These are phyloP conservation scores for Atkinsonella hypoxylon DNA, from an alignment of 2,329 filamentous ascomycete genomes.

Conservation along the genomic window DNA sequence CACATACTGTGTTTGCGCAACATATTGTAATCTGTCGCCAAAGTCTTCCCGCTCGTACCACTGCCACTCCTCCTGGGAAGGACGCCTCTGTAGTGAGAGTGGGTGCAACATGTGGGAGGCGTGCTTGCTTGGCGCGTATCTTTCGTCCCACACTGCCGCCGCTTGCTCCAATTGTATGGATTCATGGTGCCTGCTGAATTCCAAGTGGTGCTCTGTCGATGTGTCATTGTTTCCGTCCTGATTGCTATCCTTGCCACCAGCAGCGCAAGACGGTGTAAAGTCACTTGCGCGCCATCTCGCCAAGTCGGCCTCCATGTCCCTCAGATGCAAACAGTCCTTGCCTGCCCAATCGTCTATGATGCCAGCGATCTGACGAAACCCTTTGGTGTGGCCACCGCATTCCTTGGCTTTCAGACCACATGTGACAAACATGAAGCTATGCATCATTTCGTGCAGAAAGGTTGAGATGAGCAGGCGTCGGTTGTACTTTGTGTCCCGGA, in stretches of 20 bases:
- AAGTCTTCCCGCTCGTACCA: conserved; percentile 24
- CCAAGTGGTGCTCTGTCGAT: neutral
- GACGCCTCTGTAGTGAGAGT: conserved; percentile 1
- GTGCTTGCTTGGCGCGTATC: neutral
- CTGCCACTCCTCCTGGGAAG: conserved; percentile 19
- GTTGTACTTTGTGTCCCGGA: conserved; percentile 44
- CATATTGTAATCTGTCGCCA: conserved; percentile 13
- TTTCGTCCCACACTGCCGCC: neutral
- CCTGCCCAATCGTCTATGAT: conserved; percentile 53
- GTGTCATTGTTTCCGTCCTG: conserved; percentile 9
- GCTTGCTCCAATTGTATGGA: neutral
- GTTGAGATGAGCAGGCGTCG: conserved; percentile 50
- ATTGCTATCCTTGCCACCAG: neutral
- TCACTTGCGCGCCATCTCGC: conserved; percentile 34
- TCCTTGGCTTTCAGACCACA: conserved; percentile 45
- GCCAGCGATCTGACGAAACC: conserved; percentile 45
- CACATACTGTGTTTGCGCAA: conserved; percentile 20
- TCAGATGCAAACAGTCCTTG: conserved; percentile 38
- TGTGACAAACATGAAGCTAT: conserved; percentile 52
- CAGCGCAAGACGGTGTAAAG: neutral
- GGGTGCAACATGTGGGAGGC: neutral
- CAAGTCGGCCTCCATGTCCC: conserved; percentile 50
- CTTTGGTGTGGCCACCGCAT: conserved; percentile 47
- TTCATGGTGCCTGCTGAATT: conserved; percentile 1
- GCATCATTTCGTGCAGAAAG: conserved; percentile 55